phyloP scores from a whole-genome alignment of 768 basidiomycete species.

The Lactarius sanguifluus region DNA sequence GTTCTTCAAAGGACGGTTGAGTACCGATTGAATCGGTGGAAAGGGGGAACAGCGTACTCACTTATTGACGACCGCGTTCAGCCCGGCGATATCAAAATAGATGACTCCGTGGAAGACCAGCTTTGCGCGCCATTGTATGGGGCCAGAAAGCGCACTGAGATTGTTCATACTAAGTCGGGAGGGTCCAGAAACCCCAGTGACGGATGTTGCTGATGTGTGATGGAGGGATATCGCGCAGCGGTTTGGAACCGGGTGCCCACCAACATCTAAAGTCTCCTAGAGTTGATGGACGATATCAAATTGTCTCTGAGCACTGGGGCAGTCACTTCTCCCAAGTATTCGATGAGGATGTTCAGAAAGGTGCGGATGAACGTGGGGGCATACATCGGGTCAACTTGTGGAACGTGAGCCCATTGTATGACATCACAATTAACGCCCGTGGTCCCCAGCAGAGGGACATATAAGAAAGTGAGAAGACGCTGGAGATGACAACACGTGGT shows the following conservation, averaged over 20 bases:
- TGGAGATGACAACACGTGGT: no score
- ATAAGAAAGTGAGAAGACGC: not conserved
- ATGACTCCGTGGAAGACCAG: slow-evolving; percentile 87
- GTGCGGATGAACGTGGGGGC: slow-evolving; percentile 87
- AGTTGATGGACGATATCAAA: slow-evolving; percentile 97
- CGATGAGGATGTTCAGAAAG: slow-evolving; percentile 77
- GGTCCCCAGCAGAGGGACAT: no score
- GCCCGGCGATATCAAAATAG: slow-evolving; percentile 86
- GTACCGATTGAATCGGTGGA: no score
- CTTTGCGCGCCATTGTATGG: slow-evolving; percentile 88
- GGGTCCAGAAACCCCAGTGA: slow-evolving; percentile 48
- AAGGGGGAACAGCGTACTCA: slow-evolving; percentile 37
- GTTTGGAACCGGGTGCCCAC: slow-evolving; percentile 88
- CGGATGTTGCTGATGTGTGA: slow-evolving; percentile 62
- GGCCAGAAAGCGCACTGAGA: slow-evolving; percentile 69
- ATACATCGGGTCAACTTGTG: slow-evolving; percentile 79
- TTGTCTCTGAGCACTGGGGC: slow-evolving; percentile 81
- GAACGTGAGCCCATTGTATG: slow-evolving; percentile 11
- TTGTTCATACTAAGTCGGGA: slow-evolving; percentile 32
- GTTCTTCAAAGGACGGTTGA: slow-evolving; percentile 45
- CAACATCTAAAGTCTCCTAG: slow-evolving; percentile 87
- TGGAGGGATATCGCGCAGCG: slow-evolving; percentile 92
- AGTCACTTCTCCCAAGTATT: slow-evolving; percentile 87
- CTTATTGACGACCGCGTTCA: slow-evolving; percentile 79
- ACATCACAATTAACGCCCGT: no score